These are phyloP conservation scores for Luzula sylvatica DNA, from an alignment of 176 grass and related monocot species.

Conservation along the genomic window DNA sequence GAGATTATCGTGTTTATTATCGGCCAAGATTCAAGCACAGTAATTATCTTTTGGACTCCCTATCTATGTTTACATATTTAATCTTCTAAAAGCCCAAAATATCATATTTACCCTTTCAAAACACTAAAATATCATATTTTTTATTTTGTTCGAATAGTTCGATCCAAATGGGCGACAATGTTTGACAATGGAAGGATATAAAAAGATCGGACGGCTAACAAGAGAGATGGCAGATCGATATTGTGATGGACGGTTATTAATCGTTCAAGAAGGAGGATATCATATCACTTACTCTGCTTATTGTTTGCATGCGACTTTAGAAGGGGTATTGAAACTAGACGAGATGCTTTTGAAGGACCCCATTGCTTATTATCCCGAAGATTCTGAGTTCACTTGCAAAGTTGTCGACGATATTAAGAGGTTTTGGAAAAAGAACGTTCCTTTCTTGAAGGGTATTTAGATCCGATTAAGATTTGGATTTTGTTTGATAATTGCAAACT, in stretches of 20 bases:
- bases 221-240: slow-evolving; percentile 36
- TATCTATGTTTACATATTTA: slow-evolving; percentile 1
- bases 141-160: slow-evolving; percentile 48
- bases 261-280: slow-evolving; percentile 90
- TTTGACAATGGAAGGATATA: slow-evolving; percentile 72
- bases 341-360: slow-evolving; percentile 54
- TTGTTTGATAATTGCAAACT: too few relatives aligned
- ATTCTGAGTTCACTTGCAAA: slow-evolving; percentile 38
- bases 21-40: slow-evolving; percentile 80
- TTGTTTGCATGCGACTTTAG: slow-evolving; percentile 70
- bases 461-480: too few relatives aligned
- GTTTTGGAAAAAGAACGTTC: slow-evolving; percentile 62
- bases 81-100: background rate
- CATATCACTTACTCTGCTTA: slow-evolving; percentile 84
- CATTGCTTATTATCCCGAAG: slow-evolving; percentile 69
- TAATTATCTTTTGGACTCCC: background rate
- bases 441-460: slow-evolving; percentile 52
- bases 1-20: slow-evolving; percentile 68
- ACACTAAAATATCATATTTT: background rate
- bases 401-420: slow-evolving; percentile 54
- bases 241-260: slow-evolving; percentile 40
- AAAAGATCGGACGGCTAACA: slow-evolving; percentile 48
- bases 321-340: slow-evolving; percentile 58
- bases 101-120: background rate
- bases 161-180: slow-evolving; percentile 93